These are phyloP conservation scores for Solanum tarapatanum DNA, from an alignment of 257 asterid genomes.

Conservation along the genomic window DNA sequence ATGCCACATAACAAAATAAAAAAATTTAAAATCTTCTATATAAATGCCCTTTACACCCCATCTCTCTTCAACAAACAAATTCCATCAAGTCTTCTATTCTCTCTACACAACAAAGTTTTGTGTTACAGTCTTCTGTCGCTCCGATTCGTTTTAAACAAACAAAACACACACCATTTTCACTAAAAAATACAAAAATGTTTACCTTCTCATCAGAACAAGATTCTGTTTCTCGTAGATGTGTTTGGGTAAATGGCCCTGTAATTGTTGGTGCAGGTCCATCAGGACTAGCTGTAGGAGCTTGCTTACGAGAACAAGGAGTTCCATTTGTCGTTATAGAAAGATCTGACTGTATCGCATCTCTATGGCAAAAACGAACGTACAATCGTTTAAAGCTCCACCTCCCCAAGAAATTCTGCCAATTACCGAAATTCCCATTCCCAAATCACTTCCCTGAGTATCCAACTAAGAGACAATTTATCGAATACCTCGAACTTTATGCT, in stretches of 20 bases:
- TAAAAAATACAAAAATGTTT: conserved; percentile 25
- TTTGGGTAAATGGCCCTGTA: conserved; percentile 83
- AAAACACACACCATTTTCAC: not conserved
- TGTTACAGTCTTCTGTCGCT: not conserved
- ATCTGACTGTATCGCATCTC: conserved; percentile 77
- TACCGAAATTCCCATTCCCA: conserved; percentile 64
- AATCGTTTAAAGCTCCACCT: conserved; percentile 80
- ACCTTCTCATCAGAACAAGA: conserved; percentile 18
- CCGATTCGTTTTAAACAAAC: not conserved
- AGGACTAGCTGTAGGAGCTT: conserved; percentile 89
- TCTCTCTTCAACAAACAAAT: conserved; percentile 20
- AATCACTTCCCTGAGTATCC: conserved; percentile 79
- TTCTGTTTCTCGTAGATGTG: conserved; percentile 41
- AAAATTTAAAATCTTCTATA: conserved; percentile 21
- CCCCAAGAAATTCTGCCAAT: conserved; percentile 70
- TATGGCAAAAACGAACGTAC: conserved; percentile 84
- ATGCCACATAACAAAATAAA: not conserved
- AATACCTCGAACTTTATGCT: conserved; percentile 61
- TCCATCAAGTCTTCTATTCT: conserved; percentile 1
- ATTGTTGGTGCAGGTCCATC: conserved; percentile 94
- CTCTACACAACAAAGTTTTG: not conserved
- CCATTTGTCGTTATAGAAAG: conserved; percentile 64
- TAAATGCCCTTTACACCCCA: conserved; percentile 21
- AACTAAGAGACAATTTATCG: conserved; percentile 52
- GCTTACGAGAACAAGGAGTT: conserved; percentile 54